Conservation (phyloP, 1,284 basidiomycete species). For the Termitomyces sp. region DNA sequence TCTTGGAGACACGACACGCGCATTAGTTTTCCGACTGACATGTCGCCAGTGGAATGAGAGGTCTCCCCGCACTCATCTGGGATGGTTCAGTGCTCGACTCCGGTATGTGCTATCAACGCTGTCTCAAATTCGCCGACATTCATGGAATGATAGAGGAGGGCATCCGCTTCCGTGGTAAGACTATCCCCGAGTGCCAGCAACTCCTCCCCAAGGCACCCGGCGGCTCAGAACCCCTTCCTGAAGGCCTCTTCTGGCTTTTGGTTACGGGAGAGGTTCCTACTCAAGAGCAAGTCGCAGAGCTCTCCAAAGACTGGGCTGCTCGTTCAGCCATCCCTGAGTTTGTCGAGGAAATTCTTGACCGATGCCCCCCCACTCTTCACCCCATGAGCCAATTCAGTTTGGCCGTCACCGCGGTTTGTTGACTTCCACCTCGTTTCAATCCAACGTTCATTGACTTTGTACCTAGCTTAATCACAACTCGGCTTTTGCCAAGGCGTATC, state of each 20-base stretch:
- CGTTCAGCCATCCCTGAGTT: conserved; percentile 86
- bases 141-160: conserved; percentile 67
- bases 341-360: conserved; percentile 89
- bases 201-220: conserved; percentile 86
- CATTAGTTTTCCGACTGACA: conserved; percentile 2
- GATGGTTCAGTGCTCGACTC: conserved; percentile 94
- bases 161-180: conserved; percentile 93
- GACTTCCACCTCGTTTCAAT: conserved; percentile 1
- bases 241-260: conserved; percentile 94
- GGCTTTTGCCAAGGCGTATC: conserved; percentile 94
- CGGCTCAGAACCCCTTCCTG: conserved; percentile 87
- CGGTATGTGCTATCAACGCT: conserved; percentile 37
- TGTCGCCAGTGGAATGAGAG: conserved; percentile 80
- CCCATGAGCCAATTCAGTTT: conserved; percentile 97
- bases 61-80: conserved; percentile 86
- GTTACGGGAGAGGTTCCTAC: conserved; percentile 92
- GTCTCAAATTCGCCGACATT: conserved; percentile 7
- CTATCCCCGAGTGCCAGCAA: conserved; percentile 85
- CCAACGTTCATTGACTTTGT: conserved; percentile 11
- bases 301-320: conserved; percentile 91
- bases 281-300: conserved; percentile 76
- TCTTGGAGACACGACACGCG: neutral
- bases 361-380: conserved; percentile 90
- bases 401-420: conserved; percentile 80
- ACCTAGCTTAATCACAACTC: conserved; percentile 90